A percentile compares a stretch with the other conserved stretches of the same genome.
phyloP scores from a whole-genome alignment of 139 green algal genomes.

The Closterium sp. region DNA sequence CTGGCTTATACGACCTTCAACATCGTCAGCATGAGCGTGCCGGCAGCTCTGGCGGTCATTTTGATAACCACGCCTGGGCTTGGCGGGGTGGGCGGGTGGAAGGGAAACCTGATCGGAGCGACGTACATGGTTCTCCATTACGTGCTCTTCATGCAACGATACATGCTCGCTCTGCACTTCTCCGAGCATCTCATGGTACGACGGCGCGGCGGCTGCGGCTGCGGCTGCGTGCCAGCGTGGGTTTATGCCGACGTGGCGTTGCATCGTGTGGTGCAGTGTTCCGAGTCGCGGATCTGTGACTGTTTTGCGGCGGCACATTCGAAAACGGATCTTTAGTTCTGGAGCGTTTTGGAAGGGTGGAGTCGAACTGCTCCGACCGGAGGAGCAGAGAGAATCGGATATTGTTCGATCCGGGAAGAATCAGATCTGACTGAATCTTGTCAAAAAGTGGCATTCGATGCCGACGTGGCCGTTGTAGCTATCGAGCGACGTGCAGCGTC shows the following conservation, averaged over 20 bases:
- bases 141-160: constrained; percentile 50
- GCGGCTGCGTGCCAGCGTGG: no score
- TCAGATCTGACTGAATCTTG: neutral
- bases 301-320: neutral
- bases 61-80: neutral
- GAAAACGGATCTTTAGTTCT: neutral
- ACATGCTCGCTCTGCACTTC: constrained; percentile 48
- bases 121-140: constrained; percentile 27
- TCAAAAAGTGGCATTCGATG: neutral
- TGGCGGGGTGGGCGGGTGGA: neutral
- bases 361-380: neutral
- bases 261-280: neutral
- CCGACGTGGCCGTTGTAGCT: neutral
- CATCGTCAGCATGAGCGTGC: constrained; percentile 24
- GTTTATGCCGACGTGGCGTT: no score
- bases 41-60: constrained; percentile 22
- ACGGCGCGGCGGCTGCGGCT: neutral
- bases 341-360: neutral
- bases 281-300: neutral
- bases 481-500: neutral
- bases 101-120: constrained; percentile 26
- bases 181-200: constrained; percentile 30
- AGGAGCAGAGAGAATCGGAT: no score
- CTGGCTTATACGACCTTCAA: constrained; percentile 49
- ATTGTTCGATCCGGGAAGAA: no score